Conservation (phyloP, 225 moss, liverwort and hornwort species). For the Asterella californica region DNA sequence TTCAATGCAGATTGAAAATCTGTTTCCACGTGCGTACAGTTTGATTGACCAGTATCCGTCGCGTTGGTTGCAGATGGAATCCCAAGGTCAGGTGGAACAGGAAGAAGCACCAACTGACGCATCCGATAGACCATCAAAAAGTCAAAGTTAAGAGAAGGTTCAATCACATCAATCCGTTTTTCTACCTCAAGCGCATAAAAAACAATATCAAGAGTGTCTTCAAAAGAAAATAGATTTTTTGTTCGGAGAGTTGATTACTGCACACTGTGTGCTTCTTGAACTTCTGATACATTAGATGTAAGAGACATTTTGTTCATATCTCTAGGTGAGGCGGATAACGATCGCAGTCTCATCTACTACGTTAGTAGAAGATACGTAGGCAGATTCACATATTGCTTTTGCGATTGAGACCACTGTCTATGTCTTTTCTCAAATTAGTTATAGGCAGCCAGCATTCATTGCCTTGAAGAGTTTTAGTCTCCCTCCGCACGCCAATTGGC, state of each 20-base stretch:
- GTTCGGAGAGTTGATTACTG: background rate
- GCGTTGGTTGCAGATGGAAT: conserved; percentile 25
- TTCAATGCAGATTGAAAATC: no score
- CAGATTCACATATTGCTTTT: background rate
- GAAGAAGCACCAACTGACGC: conserved; percentile 49
- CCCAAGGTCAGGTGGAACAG: conserved; percentile 36
- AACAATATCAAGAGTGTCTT: conserved; percentile 44
- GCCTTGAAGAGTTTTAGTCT: background rate
- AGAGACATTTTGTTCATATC: background rate
- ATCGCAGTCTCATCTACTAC: no score
- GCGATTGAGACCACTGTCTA: background rate
- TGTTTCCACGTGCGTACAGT: no score
- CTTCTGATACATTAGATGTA: background rate
- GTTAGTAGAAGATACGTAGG: no score
- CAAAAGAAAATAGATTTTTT: background rate
- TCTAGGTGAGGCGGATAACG: background rate
- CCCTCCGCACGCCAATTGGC: background rate
- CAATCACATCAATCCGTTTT: conserved; percentile 60
- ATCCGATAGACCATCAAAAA: conserved; percentile 51
- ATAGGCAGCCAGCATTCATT: background rate
- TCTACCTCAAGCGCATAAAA: conserved; percentile 58
- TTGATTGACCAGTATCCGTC: background rate
- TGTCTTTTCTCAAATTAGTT: background rate
- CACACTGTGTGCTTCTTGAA: background rate
- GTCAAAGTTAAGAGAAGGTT: conserved; percentile 47